Conservation (phyloP, 306 rosid species). For the Chamaecrista fasciculata region DNA sequence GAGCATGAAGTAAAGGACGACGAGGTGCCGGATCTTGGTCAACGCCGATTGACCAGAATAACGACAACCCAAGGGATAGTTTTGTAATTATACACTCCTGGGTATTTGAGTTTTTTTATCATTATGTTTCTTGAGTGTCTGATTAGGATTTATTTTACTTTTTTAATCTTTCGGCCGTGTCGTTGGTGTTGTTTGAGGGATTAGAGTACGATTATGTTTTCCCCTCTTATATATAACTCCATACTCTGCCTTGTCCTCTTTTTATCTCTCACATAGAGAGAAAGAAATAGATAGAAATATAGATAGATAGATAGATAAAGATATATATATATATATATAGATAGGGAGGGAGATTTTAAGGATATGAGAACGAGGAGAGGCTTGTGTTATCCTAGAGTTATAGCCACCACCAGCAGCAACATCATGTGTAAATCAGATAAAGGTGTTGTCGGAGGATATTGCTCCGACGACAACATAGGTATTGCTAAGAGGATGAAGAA, state of each 20-base stretch:
- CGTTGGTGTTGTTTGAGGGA: constrained; percentile 34
- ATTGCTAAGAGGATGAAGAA: constrained; percentile 32
- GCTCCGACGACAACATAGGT: neutral
- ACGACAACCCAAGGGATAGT: constrained; percentile 27
- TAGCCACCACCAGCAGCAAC: too few relatives aligned
- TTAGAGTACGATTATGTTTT: too few relatives aligned
- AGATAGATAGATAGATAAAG: neutral
- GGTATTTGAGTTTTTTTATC: neutral
- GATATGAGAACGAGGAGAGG: constrained; percentile 70
- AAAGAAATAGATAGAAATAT: neutral
- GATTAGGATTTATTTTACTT: neutral
- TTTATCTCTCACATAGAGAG: constrained; percentile 12
- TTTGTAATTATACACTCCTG: constrained; percentile 17
- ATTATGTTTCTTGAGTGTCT: neutral
- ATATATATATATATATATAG: too few relatives aligned
- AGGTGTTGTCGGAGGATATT: neutral
- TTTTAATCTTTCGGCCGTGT: constrained; percentile 31
- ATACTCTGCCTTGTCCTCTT: constrained; percentile 9
- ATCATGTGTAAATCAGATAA: constrained; percentile 28
- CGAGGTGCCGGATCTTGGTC: constrained; percentile 56
- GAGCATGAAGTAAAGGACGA: constrained; percentile 29
- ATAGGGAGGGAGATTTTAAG: neutral
- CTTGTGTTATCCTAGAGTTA: constrained; percentile 41
- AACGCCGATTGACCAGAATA: constrained; percentile 52
- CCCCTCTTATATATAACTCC: constrained; percentile 27